Conservation (phyloP, 2,329 filamentous ascomycete species). For the Aspergillus ochraceoroseus region DNA sequence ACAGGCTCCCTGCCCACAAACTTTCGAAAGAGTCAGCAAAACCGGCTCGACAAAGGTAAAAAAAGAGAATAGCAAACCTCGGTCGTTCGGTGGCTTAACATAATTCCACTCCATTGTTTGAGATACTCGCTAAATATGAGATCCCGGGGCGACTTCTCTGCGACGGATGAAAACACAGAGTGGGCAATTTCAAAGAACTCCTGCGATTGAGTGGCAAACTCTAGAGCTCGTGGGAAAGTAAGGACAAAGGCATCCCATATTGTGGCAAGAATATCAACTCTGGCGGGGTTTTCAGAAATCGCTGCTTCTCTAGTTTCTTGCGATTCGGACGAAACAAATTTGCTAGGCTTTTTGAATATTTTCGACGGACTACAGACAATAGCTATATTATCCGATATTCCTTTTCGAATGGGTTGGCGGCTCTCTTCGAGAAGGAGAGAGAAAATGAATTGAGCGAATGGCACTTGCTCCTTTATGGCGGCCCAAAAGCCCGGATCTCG, state of each 20-base stretch:
- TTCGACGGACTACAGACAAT: conserved; percentile 35
- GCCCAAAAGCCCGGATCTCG: conserved; percentile 47
- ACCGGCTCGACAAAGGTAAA: not conserved
- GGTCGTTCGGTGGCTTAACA: conserved; percentile 42
- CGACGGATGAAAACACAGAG: conserved; percentile 42
- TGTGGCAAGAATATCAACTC: conserved; percentile 40
- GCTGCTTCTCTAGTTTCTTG: conserved; percentile 12
- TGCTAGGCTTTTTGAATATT: conserved; percentile 27
- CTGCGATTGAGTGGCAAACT: conserved; percentile 38
- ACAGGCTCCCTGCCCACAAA: conserved; percentile 46
- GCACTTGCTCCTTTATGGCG: conserved; percentile 37
- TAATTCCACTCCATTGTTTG: conserved; percentile 41
- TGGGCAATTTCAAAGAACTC: conserved; percentile 47
- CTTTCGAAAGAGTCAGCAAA: conserved; percentile 27
- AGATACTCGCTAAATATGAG: conserved; percentile 41
- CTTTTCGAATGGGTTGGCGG: conserved; percentile 37
- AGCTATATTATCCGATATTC: conserved; percentile 38
- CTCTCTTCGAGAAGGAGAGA: conserved; percentile 44
- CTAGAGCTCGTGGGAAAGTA: conserved; percentile 38
- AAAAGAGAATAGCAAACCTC: conserved; percentile 32
- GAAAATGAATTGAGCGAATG: conserved; percentile 38
- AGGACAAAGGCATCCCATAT: conserved; percentile 45
- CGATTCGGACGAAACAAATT: conserved; percentile 17
- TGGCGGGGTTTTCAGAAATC: conserved; percentile 26
- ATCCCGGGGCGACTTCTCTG: conserved; percentile 37